These are phyloP conservation scores for Hymenoscyphus albidus DNA, from an alignment of 2,329 filamentous ascomycete species.

Conservation along the genomic window DNA sequence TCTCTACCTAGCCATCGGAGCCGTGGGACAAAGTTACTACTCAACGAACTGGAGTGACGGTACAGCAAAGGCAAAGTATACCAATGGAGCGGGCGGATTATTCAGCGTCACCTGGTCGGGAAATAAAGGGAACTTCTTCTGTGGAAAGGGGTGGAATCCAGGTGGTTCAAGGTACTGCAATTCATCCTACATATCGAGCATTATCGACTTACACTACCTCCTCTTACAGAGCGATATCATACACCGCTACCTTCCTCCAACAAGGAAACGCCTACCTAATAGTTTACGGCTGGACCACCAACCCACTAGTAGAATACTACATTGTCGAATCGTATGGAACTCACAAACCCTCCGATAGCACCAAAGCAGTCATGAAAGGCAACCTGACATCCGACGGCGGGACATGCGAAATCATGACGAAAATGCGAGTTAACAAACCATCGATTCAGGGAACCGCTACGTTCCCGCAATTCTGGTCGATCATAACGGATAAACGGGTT, in stretches of 20 bases:
- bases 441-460: slow-evolving; percentile 49
- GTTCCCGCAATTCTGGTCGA: slow-evolving; percentile 52
- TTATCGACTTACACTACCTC: neutral
- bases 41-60: slow-evolving; percentile 59
- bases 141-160: slow-evolving; percentile 48
- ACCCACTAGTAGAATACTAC: slow-evolving; percentile 41
- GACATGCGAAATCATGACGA: slow-evolving; percentile 44
- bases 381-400: slow-evolving; percentile 49
- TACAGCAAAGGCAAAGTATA: slow-evolving; percentile 47
- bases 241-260: slow-evolving; percentile 40
- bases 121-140: slow-evolving; percentile 44
- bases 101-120: slow-evolving; percentile 49
- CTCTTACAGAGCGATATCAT: slow-evolving; percentile 38
- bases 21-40: slow-evolving; percentile 46
- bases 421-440: slow-evolving; percentile 36
- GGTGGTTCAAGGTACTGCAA: slow-evolving; percentile 30
- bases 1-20: slow-evolving; percentile 11
- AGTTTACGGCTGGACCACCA: slow-evolving; percentile 51
- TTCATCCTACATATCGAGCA: neutral
- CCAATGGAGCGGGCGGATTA: slow-evolving; percentile 47
- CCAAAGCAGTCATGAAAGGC: slow-evolving; percentile 46
- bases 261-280: slow-evolving; percentile 47
- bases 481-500: slow-evolving; percentile 46
- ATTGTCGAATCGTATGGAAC: slow-evolving; percentile 51
- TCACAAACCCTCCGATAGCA: slow-evolving; percentile 43